Evolutionary conservation across 371 early-diverging fungal species (phyloP).

Genomic region (Actinomortierella wolfii): DNA sequence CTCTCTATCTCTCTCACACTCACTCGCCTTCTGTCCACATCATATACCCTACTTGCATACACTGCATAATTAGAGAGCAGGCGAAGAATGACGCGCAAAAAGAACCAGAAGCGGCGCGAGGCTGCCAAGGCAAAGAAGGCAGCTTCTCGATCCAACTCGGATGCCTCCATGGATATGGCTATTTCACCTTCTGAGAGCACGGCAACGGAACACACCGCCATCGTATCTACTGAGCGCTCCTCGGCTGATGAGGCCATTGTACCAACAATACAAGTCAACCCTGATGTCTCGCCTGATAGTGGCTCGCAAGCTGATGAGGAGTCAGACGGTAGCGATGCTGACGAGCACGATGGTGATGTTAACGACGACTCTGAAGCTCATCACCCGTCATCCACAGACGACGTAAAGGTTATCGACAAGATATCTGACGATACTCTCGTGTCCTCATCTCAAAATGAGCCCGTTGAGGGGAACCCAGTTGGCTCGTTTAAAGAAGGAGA

Average conservation of each 20-base stretch:
- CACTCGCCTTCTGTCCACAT: background rate
- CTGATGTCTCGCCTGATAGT: background rate
- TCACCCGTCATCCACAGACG: too few relatives aligned
- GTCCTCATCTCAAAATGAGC: too few relatives aligned
- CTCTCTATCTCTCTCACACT: background rate
- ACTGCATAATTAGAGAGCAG: constrained; percentile 11
- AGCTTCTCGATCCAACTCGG: background rate
- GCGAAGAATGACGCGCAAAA: constrained; percentile 20
- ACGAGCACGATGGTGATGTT: too few relatives aligned
- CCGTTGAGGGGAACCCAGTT: too few relatives aligned
- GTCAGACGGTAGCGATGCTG: too few relatives aligned
- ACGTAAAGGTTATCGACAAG: too few relatives aligned
- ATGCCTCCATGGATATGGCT: too few relatives aligned
- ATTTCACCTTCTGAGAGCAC: too few relatives aligned
- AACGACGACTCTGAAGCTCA: too few relatives aligned
- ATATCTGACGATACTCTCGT: too few relatives aligned
- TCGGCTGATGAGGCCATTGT: background rate
- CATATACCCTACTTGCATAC: background rate
- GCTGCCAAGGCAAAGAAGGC: constrained; percentile 25
- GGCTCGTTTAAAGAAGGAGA: too few relatives aligned
- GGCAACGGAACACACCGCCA: constrained; percentile 2
- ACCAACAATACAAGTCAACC: background rate
- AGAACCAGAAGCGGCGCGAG: constrained; percentile 26
- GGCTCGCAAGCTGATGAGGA: background rate
- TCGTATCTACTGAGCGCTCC: background rate